Percentiles rank a stretch among this genome's conserved stretches.
Conservation (phyloP, 192 early-diverging fungal species). For the Coemansia sp. region DNA sequence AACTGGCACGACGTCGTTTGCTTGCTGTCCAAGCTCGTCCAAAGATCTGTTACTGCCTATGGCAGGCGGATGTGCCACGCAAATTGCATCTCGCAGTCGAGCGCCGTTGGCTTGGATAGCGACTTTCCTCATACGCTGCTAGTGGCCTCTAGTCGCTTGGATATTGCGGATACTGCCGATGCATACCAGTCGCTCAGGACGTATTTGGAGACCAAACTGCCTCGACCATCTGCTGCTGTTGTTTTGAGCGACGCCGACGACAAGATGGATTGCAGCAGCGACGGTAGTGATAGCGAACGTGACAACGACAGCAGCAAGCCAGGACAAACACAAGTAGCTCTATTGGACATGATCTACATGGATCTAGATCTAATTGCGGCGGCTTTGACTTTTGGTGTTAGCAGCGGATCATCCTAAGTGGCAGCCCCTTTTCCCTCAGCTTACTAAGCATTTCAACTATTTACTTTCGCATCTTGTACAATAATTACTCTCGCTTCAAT, state of each 20-base stretch:
- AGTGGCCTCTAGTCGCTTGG: not conserved
- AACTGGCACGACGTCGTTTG: slow-evolving; percentile 23
- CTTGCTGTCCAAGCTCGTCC: slow-evolving; percentile 26
- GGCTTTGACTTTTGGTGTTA: not conserved
- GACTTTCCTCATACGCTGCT: not conserved
- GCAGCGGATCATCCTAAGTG: not conserved
- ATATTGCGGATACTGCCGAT: not conserved
- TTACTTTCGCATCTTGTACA: not conserved
- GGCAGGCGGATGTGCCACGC: slow-evolving; percentile 26
- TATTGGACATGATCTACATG: slow-evolving; percentile 11
- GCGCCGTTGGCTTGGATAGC: not conserved
- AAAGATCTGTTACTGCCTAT: slow-evolving; percentile 29
- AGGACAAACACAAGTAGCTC: not conserved
- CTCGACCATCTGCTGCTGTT: not conserved
- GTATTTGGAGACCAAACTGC: slow-evolving; percentile 10
- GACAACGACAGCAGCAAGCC: not conserved
- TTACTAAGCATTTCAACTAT: slow-evolving; percentile 1
- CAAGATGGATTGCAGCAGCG: slow-evolving; percentile 1
- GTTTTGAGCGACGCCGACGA: not conserved
- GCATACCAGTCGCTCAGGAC: not conserved
- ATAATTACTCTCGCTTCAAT: not conserved
- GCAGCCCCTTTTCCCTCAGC: not conserved
- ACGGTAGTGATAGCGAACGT: not conserved
- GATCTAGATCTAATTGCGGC: slow-evolving; percentile 36
- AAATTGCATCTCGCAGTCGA: slow-evolving; percentile 4